These are phyloP conservation scores for Alternaria ventricosa DNA, from an alignment of 2,329 filamentous ascomycete genomes.

Conservation along the genomic window DNA sequence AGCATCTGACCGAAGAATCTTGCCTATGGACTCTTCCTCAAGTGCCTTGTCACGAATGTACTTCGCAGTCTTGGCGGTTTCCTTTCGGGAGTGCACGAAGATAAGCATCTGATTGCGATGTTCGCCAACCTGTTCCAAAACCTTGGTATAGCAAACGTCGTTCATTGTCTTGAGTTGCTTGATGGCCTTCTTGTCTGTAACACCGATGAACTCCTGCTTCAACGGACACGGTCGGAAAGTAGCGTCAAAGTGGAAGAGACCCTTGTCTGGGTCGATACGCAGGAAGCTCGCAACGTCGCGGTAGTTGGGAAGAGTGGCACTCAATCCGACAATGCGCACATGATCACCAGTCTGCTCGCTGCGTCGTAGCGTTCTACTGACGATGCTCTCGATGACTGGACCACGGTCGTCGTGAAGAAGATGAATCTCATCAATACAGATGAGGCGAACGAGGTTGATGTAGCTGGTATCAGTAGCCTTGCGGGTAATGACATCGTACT, in stretches of 20 bases:
- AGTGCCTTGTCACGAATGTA: constrained; percentile 96
- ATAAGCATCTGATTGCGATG: constrained; percentile 98
- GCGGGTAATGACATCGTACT: constrained; percentile 98
- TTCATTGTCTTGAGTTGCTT: constrained; percentile 99
- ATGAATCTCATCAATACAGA: constrained; percentile 98
- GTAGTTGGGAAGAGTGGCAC: constrained; percentile 95
- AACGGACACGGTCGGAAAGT: constrained; percentile 92
- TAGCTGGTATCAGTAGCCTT: constrained; percentile 97
- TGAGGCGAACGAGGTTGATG: constrained; percentile 92
- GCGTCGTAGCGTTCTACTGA: constrained; percentile 89
- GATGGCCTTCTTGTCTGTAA: constrained; percentile 97
- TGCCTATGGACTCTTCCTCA: constrained; percentile 96
- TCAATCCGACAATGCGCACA: constrained; percentile 89
- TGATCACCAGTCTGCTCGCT: constrained; percentile 94
- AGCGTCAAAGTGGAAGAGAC: constrained; percentile 94
- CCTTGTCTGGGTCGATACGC: constrained; percentile 83
- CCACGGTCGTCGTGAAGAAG: constrained; percentile 96
- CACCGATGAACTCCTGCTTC: constrained; percentile 95
- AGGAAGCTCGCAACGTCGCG: constrained; percentile 95
- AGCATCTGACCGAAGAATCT: constrained; percentile 91
- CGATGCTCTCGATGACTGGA: constrained; percentile 95
- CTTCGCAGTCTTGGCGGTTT: constrained; percentile 95
- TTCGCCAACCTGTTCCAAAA: constrained; percentile 91
- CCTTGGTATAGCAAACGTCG: constrained; percentile 97
- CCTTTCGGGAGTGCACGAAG: constrained; percentile 97